Conservation (phyloP, 441 rosid genomes). For the Jatropha podagrica region DNA sequence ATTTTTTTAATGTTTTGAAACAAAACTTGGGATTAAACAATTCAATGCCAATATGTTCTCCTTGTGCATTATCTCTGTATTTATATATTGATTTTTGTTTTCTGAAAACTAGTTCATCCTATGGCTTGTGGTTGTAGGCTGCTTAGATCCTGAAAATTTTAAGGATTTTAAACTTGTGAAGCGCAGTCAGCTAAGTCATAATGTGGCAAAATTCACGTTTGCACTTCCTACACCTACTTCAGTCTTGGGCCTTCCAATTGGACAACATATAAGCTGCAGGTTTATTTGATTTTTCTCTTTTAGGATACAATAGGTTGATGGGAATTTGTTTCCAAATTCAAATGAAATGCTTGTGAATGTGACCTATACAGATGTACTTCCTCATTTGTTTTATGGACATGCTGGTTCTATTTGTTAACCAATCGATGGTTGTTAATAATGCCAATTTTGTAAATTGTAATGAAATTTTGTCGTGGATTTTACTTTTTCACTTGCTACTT, state of each 20-base stretch:
- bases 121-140: conserved; percentile 36
- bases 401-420: background rate
- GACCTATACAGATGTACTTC: background rate
- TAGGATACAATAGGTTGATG: background rate
- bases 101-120: conserved; percentile 14
- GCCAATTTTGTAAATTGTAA: background rate
- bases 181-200: conserved; percentile 72
- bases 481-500: background rate
- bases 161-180: conserved; percentile 88
- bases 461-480: background rate
- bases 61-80: background rate
- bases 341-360: background rate
- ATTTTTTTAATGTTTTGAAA: background rate
- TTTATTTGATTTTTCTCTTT: conserved; percentile 16
- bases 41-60: background rate
- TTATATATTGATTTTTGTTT: background rate
- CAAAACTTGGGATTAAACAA: background rate
- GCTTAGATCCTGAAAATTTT: conserved; percentile 83
- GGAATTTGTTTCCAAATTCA: background rate
- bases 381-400: conserved; percentile 2
- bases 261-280: conserved; percentile 98
- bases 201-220: conserved; percentile 88
- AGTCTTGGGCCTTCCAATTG: conserved; percentile 92
- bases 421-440: background rate
- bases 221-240: conserved; percentile 74